Conservation (phyloP, 352 stramenopile species). For the Globisporangium nagaii region DNA sequence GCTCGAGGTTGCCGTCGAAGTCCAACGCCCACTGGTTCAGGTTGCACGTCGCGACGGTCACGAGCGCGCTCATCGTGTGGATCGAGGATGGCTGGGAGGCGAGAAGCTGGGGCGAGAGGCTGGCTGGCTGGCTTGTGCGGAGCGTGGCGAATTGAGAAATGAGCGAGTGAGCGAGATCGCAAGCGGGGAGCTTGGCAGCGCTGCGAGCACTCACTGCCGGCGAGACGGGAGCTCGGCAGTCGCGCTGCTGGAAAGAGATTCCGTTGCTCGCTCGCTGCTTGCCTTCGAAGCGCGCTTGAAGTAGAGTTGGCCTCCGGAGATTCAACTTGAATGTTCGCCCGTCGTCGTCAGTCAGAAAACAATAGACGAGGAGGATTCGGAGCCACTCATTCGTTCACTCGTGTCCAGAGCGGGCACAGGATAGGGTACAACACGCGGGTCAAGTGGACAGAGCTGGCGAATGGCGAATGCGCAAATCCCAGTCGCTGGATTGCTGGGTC, state of each 20-base stretch:
- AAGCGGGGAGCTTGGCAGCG: no score
- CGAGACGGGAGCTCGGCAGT: no score
- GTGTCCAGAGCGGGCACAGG: no score
- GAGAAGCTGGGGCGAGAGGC: background rate
- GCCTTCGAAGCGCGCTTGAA: constrained; percentile 7
- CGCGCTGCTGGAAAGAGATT: no score
- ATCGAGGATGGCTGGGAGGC: background rate
- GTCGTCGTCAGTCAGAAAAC: background rate
- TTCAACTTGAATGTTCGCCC: constrained; percentile 9
- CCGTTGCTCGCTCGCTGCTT: no score
- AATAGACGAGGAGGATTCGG: background rate
- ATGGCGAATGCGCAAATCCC: background rate
- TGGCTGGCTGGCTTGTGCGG: background rate
- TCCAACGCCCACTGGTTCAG: constrained; percentile 99
- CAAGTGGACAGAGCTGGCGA: background rate
- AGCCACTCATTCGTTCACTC: constrained; percentile 4
- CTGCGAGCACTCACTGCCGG: no score
- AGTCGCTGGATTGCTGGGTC: background rate
- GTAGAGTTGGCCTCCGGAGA: constrained; percentile 1
- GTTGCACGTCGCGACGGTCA: constrained; percentile 97
- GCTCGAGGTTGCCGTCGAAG: constrained; percentile 94
- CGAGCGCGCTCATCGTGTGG: constrained; percentile 67
- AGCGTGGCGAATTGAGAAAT: constrained; percentile 9
- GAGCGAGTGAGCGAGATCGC: background rate
- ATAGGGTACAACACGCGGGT: no score